These are phyloP conservation scores for Daldinia childiae DNA, from an alignment of 495 filamentous ascomycete genomes.

Conservation along the genomic window DNA sequence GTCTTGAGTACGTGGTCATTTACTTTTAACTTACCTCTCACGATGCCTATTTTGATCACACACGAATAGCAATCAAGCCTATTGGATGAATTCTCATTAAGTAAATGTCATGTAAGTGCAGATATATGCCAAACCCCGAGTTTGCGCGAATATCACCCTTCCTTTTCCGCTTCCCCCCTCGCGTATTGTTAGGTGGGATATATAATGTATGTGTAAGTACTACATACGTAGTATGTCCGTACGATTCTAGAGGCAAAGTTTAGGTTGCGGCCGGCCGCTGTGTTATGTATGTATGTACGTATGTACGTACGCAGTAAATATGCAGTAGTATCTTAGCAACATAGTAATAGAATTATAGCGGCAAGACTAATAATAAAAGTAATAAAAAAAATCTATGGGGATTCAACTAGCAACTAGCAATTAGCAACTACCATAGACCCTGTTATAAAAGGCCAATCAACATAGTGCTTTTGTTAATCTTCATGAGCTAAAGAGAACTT, in stretches of 20 bases:
- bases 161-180: background rate
- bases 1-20: slow-evolving; percentile 22
- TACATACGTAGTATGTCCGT: background rate
- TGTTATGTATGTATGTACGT: slow-evolving; percentile 5
- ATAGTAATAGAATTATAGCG: background rate
- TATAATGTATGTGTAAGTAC: slow-evolving; percentile 4
- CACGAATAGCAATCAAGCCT: slow-evolving; percentile 18
- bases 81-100: slow-evolving; percentile 27
- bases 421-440: slow-evolving; percentile 38
- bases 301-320: background rate
- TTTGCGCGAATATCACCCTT: slow-evolving; percentile 34
- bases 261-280: slow-evolving; percentile 33
- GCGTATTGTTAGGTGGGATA: background rate
- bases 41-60: slow-evolving; percentile 32
- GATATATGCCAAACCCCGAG: slow-evolving; percentile 26
- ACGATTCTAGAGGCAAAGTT: slow-evolving; percentile 25
- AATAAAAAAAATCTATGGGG: slow-evolving; percentile 3
- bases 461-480: slow-evolving; percentile 42
- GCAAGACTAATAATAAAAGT: background rate
- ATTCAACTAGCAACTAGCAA: slow-evolving; percentile 3
- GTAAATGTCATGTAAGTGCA: slow-evolving; percentile 29
- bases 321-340: background rate
- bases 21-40: slow-evolving; percentile 30
- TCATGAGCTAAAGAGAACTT: slow-evolving; percentile 25
- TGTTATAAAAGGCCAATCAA: slow-evolving; percentile 29